Percentiles rank a stretch among this genome's conserved stretches.
Evolutionary conservation across 306 rosid species (phyloP).

Genomic region (Vigna reflexopilosa): DNA sequence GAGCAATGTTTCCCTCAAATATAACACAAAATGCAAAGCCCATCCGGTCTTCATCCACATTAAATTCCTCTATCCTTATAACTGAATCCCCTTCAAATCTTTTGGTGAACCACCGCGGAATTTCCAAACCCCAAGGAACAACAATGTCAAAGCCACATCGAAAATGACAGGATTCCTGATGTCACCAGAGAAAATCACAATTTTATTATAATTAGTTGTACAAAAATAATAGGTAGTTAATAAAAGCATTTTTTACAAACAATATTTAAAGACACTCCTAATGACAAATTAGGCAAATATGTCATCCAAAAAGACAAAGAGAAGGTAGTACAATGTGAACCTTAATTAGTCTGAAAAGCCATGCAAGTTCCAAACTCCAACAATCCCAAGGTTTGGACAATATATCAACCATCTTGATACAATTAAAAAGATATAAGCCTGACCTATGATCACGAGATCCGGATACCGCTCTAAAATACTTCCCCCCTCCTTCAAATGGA

Average conservation of each 20-base stretch:
- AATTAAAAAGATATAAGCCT: conserved; percentile 8
- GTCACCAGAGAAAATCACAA: no score
- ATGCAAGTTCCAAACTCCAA: not conserved
- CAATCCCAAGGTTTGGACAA: not conserved
- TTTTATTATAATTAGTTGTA: no score
- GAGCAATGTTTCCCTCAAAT: not conserved
- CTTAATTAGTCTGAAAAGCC: not conserved
- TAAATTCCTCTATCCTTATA: not conserved
- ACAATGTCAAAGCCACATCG: conserved; percentile 40
- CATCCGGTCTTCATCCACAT: not conserved
- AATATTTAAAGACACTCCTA: no score
- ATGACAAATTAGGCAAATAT: not conserved
- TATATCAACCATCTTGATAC: not conserved
- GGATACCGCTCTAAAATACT: not conserved
- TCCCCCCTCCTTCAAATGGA: not conserved
- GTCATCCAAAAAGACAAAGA: not conserved
- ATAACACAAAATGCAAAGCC: conserved; percentile 1
- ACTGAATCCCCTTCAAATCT: not conserved
- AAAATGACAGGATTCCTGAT: not conserved
- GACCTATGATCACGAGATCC: conserved; percentile 4
- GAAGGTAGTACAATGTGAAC: not conserved
- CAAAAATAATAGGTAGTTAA: no score
- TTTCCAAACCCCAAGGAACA: not conserved
- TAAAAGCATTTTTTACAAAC: no score
- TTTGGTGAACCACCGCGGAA: not conserved